Evolutionary conservation across 345 rosid genomes (phyloP), one percentile per base, ranked within the genome.

Genomic region (Geranium brycei): DNA sequence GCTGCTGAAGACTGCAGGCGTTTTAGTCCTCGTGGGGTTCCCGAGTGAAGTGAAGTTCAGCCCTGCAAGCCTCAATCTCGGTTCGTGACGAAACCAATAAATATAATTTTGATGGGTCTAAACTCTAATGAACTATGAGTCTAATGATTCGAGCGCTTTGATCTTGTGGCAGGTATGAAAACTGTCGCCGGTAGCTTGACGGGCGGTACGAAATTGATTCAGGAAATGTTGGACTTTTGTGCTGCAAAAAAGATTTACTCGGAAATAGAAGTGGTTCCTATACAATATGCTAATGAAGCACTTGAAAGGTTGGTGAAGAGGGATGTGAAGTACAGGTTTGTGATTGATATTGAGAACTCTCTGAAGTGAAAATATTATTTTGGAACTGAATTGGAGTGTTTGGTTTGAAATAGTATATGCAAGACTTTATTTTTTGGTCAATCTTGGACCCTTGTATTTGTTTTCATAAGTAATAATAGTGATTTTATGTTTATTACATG

Each of bases 171-270:
- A 89, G 98, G 91, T 71, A 75, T 71, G 80, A 92, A 70, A 73
- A 77, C 77, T 12, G 40, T 92, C 1, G 66, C 81, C 0, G 96
- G 96, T 59, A 92, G 96, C 32, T 1, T 70, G n/a, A 79, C 76
- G 0, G 98, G 95, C 0, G 95, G 96, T 7, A 80, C 91, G 0
- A 82, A 77, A 73, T 63, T 64, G 63, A 87, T 73, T 8, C 96
- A 85, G 63, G 93, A 91, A 62, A 91, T 91, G 95, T 7, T 91
- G 57, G 83, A 89, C 62, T 86, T 84, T 41, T 92, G 95, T 67
- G 88, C 91, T 41, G 83, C 75, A 18, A 71, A 84, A 56, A 80
- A 86, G 75, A 69, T 91, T 8, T 87, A 89, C 72, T 93, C 98
- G 8, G 68, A 82, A 19, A 76, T 85, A 13, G 96, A 91, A 61